Evolutionary conservation across 1,284 basidiomycete species (phyloP), one percentile per base, ranked within the genome.

Genomic region (Trametes sp.): DNA sequence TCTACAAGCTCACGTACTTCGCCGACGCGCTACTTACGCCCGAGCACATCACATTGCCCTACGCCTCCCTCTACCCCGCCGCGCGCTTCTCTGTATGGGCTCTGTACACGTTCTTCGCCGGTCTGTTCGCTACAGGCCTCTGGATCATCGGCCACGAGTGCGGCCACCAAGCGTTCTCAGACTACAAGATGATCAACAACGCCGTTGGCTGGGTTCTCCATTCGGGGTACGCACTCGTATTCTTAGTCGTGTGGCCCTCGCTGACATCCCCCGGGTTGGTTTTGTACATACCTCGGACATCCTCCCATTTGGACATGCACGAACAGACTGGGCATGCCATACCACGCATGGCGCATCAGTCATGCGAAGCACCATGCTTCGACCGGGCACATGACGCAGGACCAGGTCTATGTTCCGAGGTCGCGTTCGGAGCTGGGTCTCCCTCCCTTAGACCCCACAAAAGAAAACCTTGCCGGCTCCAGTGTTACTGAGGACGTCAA

Each of bases 331-430:
- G 90, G 98, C 55, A 97, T 99, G 11, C 97, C 98, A 6, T 99
- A 96, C 81, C 96, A 98, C 77, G 94, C 95, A n/a, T 99, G 98
- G 98, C 87, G 96, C 66, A 96, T 98, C 76, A 94, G 92, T 4
- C 97, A 99, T 77, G 95, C 88, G 29, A 96, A 95, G 77, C 97
- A 99, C 79, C 97, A 99, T 79, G 98, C 98, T 29, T 90, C 92
- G 5, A 98, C 96, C 16, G 94, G 87, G 36, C 96, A 98, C 79
- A 87, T 98, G 84, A 95, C 93, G 53, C 90, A 97, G 69, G 97
- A 99, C 73, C 95, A 99, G 76, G 98, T 98, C 65, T 98, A 95
- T 72, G 95, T 99, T 3, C 98, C 98, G 55, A 82, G 87, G 66
- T 98, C 97, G 31, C 92, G 96, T 41, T 88, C 89, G 9, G 83